Evolutionary conservation across 371 early-diverging fungal genomes (phyloP).

Genomic region (Parasitella parasitica): DNA sequence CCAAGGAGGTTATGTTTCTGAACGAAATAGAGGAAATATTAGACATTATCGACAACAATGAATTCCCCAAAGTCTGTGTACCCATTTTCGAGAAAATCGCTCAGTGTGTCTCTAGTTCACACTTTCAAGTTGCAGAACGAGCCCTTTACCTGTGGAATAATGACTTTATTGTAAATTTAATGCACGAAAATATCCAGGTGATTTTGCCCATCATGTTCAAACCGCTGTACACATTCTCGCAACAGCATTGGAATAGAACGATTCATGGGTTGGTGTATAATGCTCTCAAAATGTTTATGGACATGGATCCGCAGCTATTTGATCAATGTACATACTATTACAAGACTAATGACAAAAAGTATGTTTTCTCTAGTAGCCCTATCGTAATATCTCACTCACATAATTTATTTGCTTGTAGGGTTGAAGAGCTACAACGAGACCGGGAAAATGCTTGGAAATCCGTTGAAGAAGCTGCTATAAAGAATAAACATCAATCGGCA

Average conservation of each 20-base stretch:
- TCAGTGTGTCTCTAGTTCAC: slow-evolving; percentile 89
- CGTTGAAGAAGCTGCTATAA: not conserved
- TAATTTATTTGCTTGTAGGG: not conserved
- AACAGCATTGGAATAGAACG: slow-evolving; percentile 94
- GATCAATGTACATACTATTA: slow-evolving; percentile 82
- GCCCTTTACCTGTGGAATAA: slow-evolving; percentile 97
- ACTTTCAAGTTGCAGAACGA: slow-evolving; percentile 97
- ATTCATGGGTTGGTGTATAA: slow-evolving; percentile 92
- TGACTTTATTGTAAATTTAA: slow-evolving; percentile 90
- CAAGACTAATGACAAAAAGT: slow-evolving; percentile 38
- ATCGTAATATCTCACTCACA: not conserved
- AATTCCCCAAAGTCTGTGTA: slow-evolving; percentile 84
- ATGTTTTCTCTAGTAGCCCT: too few relatives aligned
- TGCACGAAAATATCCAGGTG: slow-evolving; percentile 84
- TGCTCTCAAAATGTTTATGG: slow-evolving; percentile 90
- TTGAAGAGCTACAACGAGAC: not conserved
- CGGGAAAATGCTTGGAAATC: not conserved
- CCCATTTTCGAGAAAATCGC: slow-evolving; percentile 91
- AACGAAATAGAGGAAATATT: slow-evolving; percentile 96
- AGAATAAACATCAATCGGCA: not conserved
- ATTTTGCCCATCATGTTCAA: slow-evolving; percentile 94
- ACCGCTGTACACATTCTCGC: slow-evolving; percentile 86
- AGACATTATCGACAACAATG: slow-evolving; percentile 86
- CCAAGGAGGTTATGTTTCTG: slow-evolving; percentile 97
- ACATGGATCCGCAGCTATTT: slow-evolving; percentile 86